Percentiles rank a stretch among this genome's conserved stretches.
phyloP scores from a whole-genome alignment of 73 alveolate species.

The Symbiodinium pilosum region DNA sequence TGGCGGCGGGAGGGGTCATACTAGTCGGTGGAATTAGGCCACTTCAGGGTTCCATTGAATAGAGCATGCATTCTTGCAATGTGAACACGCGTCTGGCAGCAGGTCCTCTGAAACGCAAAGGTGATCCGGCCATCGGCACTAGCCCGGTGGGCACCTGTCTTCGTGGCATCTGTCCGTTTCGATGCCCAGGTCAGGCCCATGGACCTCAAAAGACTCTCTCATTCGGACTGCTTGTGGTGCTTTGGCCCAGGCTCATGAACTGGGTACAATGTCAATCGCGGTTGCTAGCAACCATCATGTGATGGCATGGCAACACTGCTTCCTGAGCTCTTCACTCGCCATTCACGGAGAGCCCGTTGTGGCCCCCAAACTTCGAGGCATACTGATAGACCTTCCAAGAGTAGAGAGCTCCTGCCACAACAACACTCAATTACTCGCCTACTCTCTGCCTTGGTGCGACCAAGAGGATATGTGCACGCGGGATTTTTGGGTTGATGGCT shows the following conservation, averaged over 20 bases:
- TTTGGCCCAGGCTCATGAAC: not conserved
- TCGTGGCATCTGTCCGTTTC: not conserved
- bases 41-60: no score
- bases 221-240: not conserved
- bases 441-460: no score
- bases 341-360: not conserved
- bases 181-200: constrained; percentile 19
- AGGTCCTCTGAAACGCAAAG: constrained; percentile 1
- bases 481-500: not conserved
- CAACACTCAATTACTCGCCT: no score
- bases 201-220: not conserved
- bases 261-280: no score
- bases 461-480: not conserved
- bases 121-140: not conserved
- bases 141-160: constrained; percentile 13
- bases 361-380: not conserved
- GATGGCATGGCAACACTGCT: no score
- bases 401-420: not conserved
- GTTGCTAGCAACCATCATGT: no score
- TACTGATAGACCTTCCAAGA: constrained; percentile 15
- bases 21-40: no score
- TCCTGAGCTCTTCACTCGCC: not conserved
- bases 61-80: not conserved
- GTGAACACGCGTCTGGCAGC: not conserved
- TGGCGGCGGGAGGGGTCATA: no score